phyloP scores from a whole-genome alignment of 495 filamentous ascomycete species.

The Podospora comata region DNA sequence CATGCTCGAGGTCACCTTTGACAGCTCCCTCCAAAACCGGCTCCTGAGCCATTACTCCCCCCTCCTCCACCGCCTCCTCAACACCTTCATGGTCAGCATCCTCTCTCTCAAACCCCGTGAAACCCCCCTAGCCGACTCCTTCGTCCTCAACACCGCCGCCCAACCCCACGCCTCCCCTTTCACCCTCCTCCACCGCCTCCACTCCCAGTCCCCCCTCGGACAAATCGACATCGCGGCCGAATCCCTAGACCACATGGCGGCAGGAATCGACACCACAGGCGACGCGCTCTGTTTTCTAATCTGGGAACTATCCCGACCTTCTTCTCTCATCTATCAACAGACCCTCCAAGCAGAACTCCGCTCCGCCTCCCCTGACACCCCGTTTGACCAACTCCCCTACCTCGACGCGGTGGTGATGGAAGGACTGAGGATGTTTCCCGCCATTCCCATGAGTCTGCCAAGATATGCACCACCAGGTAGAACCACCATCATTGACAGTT shows the following conservation, averaged over 20 bases:
- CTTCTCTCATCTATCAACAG: conserved; percentile 44
- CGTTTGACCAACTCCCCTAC: conserved; percentile 53
- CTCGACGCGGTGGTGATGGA: conserved; percentile 63
- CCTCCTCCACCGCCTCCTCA: conserved; percentile 36
- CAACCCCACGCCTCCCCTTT: conserved; percentile 39
- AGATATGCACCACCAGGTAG: conserved; percentile 56
- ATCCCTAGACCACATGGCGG: conserved; percentile 53
- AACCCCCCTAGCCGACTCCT: conserved; percentile 45
- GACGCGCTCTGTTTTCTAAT: conserved; percentile 64
- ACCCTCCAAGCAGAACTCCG: conserved; percentile 49
- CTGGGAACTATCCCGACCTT: conserved; percentile 60
- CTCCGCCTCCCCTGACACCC: conserved; percentile 26
- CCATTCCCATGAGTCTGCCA: conserved; percentile 66
- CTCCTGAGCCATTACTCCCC: conserved; percentile 43
- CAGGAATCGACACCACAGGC: conserved; percentile 66
- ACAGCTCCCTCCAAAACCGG: conserved; percentile 59
- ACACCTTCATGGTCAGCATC: conserved; percentile 37
- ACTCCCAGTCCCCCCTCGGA: conserved; percentile 28
- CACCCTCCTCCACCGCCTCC: conserved; percentile 45
- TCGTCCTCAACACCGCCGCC: conserved; percentile 39
- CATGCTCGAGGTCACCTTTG: conserved; percentile 64
- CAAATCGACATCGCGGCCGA: conserved; percentile 46
- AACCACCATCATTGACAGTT: conserved; percentile 43
- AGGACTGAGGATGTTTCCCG: conserved; percentile 55
- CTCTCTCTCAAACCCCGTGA: conserved; percentile 44